phyloP scores from a whole-genome alignment of 2,329 filamentous ascomycete genomes.

The Calonectria naviculata region DNA sequence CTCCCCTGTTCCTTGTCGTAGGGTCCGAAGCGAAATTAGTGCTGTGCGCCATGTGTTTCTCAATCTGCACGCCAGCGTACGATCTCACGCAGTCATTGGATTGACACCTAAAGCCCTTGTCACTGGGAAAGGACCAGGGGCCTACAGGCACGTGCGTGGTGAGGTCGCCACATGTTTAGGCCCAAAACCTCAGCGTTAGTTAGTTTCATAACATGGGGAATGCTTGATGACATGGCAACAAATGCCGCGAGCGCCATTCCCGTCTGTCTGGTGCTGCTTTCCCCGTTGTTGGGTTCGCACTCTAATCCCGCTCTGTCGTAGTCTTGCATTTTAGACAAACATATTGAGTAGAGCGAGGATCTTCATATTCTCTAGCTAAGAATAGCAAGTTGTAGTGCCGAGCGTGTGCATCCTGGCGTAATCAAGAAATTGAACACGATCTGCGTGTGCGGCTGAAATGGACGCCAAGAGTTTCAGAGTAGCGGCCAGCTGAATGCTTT shows the following conservation, averaged over 20 bases:
- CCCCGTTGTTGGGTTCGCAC: background rate
- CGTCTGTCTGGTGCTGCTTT: background rate
- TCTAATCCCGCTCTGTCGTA: background rate
- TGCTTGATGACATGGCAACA: background rate
- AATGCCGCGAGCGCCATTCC: background rate
- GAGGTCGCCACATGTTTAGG: background rate
- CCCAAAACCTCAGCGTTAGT: background rate
- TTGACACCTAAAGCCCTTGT: background rate
- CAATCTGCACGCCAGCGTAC: no score
- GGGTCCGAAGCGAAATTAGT: no score
- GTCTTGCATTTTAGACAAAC: no score
- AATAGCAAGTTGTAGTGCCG: background rate
- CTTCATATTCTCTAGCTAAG: background rate
- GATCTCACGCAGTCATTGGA: no score
- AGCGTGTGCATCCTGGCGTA: background rate
- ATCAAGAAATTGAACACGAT: background rate
- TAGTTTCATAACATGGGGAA: background rate
- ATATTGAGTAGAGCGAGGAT: background rate
- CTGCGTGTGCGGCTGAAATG: background rate
- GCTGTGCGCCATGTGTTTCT: no score
- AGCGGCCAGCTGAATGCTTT: background rate
- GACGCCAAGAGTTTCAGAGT: background rate
- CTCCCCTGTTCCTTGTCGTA: no score
- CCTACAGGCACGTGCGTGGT: background rate
- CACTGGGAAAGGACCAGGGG: background rate